A percentile compares a stretch with the other conserved stretches of the same genome.
Conservation (phyloP, 2,329 filamentous ascomycete species). For the Alternaria burnsii region DNA sequence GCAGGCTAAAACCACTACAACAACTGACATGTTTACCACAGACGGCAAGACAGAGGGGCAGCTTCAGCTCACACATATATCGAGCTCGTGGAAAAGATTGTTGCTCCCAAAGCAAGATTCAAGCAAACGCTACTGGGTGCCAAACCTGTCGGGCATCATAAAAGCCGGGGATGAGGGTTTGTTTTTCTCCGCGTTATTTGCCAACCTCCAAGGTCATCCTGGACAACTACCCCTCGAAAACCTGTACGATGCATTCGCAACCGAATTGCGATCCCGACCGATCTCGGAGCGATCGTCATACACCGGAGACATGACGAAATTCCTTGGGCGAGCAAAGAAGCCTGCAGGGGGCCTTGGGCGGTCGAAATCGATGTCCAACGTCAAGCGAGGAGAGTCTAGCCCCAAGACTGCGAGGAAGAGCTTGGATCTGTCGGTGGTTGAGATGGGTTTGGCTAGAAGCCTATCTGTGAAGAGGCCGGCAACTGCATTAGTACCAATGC, state of each 20-base stretch:
- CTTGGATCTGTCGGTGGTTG: slow-evolving; percentile 25
- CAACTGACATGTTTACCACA: slow-evolving; percentile 5
- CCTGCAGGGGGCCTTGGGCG: slow-evolving; percentile 21
- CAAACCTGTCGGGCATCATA: slow-evolving; percentile 40
- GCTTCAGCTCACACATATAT: slow-evolving; percentile 21
- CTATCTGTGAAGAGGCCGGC: slow-evolving; percentile 29
- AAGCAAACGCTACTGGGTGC: slow-evolving; percentile 30
- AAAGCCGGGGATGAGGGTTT: slow-evolving; percentile 46
- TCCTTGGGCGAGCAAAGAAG: slow-evolving; percentile 29
- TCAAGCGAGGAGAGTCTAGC: slow-evolving; percentile 20
- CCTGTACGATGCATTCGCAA: slow-evolving; percentile 40
- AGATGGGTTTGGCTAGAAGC: slow-evolving; percentile 25
- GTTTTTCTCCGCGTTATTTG: slow-evolving; percentile 38
- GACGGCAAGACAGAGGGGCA: slow-evolving; percentile 26
- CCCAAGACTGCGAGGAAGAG: slow-evolving; percentile 26
- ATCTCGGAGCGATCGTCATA: slow-evolving; percentile 35
- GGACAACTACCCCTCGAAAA: slow-evolving; percentile 36
- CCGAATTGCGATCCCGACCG: slow-evolving; percentile 31
- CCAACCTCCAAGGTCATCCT: slow-evolving; percentile 28
- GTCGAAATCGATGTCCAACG: slow-evolving; percentile 28
- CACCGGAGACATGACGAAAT: slow-evolving; percentile 33
- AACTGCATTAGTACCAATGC: slow-evolving; percentile 21
- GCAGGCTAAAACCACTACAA: slow-evolving; percentile 26
- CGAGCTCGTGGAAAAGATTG: slow-evolving; percentile 31
- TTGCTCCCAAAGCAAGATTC: slow-evolving; percentile 30